Percentiles rank a stretch among this genome's conserved stretches.
These are phyloP conservation scores for Phytophthora capsici DNA, from an alignment of 352 stramenopile genomes.

Conservation along the genomic window DNA sequence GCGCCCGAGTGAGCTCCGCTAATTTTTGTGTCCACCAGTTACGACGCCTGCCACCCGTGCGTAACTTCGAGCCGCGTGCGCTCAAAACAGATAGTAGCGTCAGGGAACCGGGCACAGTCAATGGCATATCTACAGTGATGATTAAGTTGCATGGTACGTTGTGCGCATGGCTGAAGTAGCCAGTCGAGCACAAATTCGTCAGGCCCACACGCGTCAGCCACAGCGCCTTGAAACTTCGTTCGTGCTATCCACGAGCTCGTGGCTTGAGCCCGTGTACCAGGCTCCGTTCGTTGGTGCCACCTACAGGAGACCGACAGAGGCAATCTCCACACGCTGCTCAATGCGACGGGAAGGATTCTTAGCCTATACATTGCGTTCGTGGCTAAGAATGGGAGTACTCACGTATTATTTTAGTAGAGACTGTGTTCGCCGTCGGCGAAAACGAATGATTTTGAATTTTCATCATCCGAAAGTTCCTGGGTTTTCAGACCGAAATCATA, in stretches of 20 bases:
- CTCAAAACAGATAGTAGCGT: slow-evolving; percentile 9
- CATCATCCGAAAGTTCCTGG: not conserved
- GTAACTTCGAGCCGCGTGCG: not conserved
- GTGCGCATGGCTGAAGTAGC: slow-evolving; percentile 4
- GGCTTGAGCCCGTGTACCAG: not conserved
- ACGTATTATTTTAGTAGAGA: not conserved
- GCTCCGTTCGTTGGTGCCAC: not conserved
- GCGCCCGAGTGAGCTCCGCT: slow-evolving; percentile 5
- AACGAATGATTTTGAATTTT: not conserved
- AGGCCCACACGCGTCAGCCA: not conserved
- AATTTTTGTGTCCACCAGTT: slow-evolving; percentile 5
- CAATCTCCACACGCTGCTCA: not conserved
- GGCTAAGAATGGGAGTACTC: too few species aligned
- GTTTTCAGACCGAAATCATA: too few species aligned
- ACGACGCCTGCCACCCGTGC: slow-evolving; percentile 5
- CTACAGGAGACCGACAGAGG: not conserved
- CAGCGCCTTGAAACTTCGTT: slow-evolving; percentile 9
- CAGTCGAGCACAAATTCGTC: slow-evolving; percentile 1
- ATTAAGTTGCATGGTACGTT: not conserved
- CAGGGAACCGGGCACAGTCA: not conserved
- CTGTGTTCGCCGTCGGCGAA: not conserved
- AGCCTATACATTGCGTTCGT: not conserved
- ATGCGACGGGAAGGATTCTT: not conserved
- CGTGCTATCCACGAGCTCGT: not conserved
- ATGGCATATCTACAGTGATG: not conserved